Conservation (phyloP, 2,329 filamentous ascomycete genomes). For the Beauveria brongniartii region DNA sequence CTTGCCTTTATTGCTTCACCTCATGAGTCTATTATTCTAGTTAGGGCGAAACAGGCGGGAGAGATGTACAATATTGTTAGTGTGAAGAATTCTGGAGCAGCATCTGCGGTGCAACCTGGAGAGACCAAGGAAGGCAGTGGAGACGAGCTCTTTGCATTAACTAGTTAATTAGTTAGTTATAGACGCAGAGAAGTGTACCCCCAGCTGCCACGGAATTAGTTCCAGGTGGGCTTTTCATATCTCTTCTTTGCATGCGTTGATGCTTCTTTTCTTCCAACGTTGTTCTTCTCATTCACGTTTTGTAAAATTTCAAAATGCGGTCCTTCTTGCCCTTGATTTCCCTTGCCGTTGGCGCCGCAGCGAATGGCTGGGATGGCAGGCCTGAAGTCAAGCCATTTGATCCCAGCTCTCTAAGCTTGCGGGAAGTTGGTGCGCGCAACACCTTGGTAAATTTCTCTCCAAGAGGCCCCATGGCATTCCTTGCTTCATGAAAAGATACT, state of each 20-base stretch:
- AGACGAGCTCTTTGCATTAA: neutral
- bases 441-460: constrained; percentile 21
- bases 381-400: constrained; percentile 17
- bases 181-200: neutral
- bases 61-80: neutral
- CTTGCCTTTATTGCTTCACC: neutral
- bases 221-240: neutral
- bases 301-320: neutral
- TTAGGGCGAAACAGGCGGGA: neutral
- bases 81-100: neutral
- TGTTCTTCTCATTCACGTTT: neutral
- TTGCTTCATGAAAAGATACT: neutral
- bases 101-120: neutral
- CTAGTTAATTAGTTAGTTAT: too few relatives aligned
- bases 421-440: constrained; percentile 31
- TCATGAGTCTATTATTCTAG: neutral
- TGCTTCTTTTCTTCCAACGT: neutral
- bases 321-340: constrained; percentile 11
- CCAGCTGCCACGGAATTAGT: constrained; percentile 3
- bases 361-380: neutral
- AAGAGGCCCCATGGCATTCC: too few relatives aligned
- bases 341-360: constrained; percentile 9
- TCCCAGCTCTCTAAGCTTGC: constrained; percentile 20
- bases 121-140: neutral
- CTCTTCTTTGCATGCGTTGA: neutral